Evolutionary conservation across 2,329 filamentous ascomycete genomes (phyloP).

Genomic region (Fusarium proliferatum): DNA sequence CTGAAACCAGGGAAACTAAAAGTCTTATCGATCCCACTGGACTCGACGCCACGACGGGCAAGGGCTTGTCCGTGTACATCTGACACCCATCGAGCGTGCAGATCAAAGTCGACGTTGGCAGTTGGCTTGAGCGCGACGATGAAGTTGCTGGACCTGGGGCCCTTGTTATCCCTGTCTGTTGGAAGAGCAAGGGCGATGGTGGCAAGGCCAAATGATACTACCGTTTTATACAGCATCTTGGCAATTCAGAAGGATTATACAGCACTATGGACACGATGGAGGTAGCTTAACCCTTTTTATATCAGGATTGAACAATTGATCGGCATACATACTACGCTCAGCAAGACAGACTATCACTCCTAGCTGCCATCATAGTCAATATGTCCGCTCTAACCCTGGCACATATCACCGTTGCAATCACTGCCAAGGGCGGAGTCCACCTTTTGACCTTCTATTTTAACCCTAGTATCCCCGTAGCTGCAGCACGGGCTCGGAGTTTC

Average conservation of each 20-base stretch:
- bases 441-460: background rate
- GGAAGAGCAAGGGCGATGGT: background rate
- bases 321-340: rapidly evolving
- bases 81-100: background rate
- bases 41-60: background rate
- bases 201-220: background rate
- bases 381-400: background rate
- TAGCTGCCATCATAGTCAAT: background rate
- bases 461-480: background rate
- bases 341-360: background rate
- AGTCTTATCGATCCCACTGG: background rate
- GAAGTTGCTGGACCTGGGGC: background rate
- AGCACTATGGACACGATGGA: rapidly evolving
- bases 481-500: no score
- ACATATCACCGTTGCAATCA: background rate
- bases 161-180: background rate
- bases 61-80: background rate
- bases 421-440: background rate
- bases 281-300: background rate
- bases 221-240: background rate
- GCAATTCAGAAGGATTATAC: rapidly evolving
- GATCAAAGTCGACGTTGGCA: background rate
- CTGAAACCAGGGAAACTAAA: constrained; percentile 7
- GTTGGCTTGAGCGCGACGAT: background rate
- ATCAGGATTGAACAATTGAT: background rate